A percentile compares a stretch with the other conserved stretches of the same genome.
Conservation (phyloP, 2,329 filamentous ascomycete species). For the Cryphonectria japonica region DNA sequence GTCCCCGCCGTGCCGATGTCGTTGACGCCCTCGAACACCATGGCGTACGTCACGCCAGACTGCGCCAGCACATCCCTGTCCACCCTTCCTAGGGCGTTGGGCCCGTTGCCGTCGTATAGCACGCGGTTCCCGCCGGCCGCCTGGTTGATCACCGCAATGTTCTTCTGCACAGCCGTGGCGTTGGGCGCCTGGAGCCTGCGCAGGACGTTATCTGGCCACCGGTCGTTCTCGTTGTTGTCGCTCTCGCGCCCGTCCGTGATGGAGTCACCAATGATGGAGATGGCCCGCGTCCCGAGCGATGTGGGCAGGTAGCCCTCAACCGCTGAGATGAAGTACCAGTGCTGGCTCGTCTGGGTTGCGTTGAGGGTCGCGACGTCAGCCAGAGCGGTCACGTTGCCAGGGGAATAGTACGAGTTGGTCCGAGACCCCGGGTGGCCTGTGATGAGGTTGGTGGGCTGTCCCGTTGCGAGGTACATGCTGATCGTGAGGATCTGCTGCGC, state of each 20-base stretch:
- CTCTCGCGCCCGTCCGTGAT: slow-evolving; percentile 68
- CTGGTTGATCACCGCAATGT: slow-evolving; percentile 60
- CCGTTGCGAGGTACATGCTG: slow-evolving; percentile 60
- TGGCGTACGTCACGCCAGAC: slow-evolving; percentile 55
- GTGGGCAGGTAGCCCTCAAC: slow-evolving; percentile 57
- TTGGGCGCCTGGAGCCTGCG: slow-evolving; percentile 43
- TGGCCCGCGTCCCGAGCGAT: slow-evolving; percentile 41
- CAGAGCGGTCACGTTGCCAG: slow-evolving; percentile 54
- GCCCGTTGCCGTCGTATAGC: slow-evolving; percentile 61
- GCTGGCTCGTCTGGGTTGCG: slow-evolving; percentile 38
- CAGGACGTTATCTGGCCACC: slow-evolving; percentile 49
- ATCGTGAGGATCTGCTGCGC: slow-evolving; percentile 55
- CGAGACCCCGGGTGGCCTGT: slow-evolving; percentile 66
- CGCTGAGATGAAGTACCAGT: slow-evolving; percentile 64
- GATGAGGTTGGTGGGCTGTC: slow-evolving; percentile 58
- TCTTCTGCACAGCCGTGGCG: slow-evolving; percentile 35
- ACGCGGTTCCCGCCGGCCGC: slow-evolving; percentile 67
- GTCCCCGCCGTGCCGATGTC: slow-evolving; percentile 60
- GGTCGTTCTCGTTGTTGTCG: slow-evolving; percentile 60
- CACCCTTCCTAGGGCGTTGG: slow-evolving; percentile 58
- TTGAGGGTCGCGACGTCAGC: slow-evolving; percentile 42
- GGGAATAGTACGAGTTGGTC: slow-evolving; percentile 58
- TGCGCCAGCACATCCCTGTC: slow-evolving; percentile 65
- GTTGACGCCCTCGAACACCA: slow-evolving; percentile 67
- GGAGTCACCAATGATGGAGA: slow-evolving; percentile 66